Conservation (phyloP, 768 basidiomycete genomes). For the Cystoderma amianthinum region DNA sequence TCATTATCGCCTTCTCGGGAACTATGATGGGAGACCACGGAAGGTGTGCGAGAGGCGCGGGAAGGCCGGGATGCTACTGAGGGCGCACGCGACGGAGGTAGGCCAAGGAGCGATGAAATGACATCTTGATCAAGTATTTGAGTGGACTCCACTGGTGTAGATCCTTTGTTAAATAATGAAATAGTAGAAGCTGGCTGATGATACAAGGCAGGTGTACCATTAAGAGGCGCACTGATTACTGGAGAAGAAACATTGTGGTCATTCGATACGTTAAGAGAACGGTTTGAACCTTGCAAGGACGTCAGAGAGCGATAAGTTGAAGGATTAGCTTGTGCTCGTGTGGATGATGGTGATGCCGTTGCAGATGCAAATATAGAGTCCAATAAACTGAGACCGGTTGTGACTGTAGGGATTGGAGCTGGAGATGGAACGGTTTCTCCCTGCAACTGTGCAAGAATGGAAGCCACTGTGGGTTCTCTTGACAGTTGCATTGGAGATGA, state of each 20-base stretch:
- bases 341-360: slow-evolving; percentile 8
- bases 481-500: slow-evolving; percentile 30
- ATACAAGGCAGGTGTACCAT: slow-evolving; percentile 20
- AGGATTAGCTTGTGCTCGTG: slow-evolving; percentile 8
- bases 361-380: slow-evolving; percentile 75
- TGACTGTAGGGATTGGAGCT: slow-evolving; percentile 16
- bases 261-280: no score
- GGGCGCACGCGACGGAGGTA: slow-evolving; percentile 34
- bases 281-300: no score
- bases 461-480: slow-evolving; percentile 20
- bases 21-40: slow-evolving; percentile 26
- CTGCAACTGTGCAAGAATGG: slow-evolving; percentile 35
- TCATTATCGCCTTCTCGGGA: slow-evolving; percentile 58
- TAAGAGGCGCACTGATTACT: slow-evolving; percentile 13
- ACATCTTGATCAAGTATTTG: slow-evolving; percentile 71
- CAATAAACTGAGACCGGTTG: slow-evolving; percentile 53
- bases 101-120: slow-evolving; percentile 56
- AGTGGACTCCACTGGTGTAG: not conserved
- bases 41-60: slow-evolving; percentile 3
- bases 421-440: slow-evolving; percentile 11
- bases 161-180: not conserved
- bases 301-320: slow-evolving; percentile 2
- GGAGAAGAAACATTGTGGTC: slow-evolving; percentile 11
- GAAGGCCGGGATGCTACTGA: slow-evolving; percentile 11
- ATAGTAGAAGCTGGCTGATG: slow-evolving; percentile 28